A percentile compares a stretch with the other conserved stretches of the same genome.
Evolutionary conservation across 139 green algal species (phyloP).

Genomic region (Microglena sp.): DNA sequence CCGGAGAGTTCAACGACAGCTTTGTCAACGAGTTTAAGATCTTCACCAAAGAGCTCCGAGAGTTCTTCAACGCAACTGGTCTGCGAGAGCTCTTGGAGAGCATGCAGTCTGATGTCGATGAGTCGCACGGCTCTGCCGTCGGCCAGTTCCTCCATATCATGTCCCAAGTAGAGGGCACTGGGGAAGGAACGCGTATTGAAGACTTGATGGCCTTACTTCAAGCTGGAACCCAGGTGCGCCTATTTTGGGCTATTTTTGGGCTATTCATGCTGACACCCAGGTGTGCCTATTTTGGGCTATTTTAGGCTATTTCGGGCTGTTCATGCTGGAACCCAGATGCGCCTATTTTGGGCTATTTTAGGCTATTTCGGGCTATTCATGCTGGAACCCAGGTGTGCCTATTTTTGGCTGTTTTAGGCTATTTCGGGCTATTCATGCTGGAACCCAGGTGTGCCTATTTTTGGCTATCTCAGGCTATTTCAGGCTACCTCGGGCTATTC

Average conservation of each 20-base stretch:
- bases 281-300: too few relatives aligned
- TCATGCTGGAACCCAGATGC: too few relatives aligned
- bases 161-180: conserved; percentile 32
- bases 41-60: conserved; percentile 85
- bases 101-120: conserved; percentile 41
- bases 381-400: neutral
- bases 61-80: conserved; percentile 91
- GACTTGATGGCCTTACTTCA: conserved; percentile 53
- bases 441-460: neutral
- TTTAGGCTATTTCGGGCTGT: too few relatives aligned
- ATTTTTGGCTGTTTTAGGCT: too few relatives aligned
- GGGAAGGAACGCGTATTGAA: conserved; percentile 22
- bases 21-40: conserved; percentile 85
- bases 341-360: too few relatives aligned
- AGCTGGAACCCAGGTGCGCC: conserved; percentile 51
- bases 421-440: too few relatives aligned
- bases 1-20: conserved; percentile 53
- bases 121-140: conserved; percentile 20
- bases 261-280: too few relatives aligned
- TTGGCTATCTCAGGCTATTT: too few relatives aligned
- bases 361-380: too few relatives aligned
- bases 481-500: too few relatives aligned
- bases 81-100: conserved; percentile 40
- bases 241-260: too few relatives aligned
- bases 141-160: conserved; percentile 46